Base-by-base conservation (phyloP, 495 filamentous ascomycete genomes). In the Hyphodiscus hymeniophilus region DNA sequence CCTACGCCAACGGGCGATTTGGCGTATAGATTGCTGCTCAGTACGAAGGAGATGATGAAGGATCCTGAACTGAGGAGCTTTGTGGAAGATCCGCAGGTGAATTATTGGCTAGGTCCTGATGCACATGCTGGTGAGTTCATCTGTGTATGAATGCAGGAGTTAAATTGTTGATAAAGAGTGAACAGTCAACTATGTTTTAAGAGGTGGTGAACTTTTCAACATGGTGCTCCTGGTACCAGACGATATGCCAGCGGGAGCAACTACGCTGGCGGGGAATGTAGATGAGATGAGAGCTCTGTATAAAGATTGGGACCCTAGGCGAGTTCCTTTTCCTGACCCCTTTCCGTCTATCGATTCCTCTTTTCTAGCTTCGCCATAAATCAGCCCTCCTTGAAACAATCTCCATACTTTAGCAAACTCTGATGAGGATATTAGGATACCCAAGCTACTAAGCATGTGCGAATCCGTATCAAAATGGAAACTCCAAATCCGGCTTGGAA, bases 191-290 rank as follows among this genome's bases (percentile, higher is more conserved):
- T 87, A 86, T 54, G 75, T 77, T 2, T 48, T 87, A 3, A 66
- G 75, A 5, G 75, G 73, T 1, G 81, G 82, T 0, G 56, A 72
- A 21, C 66, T 82, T 62, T 80, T 78, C 49, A 87, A 87, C 51
- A 74, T 87, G 47, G 83, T 86, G 0, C 60, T 87, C 2, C 55
- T 87, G 11, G 77, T 80, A 16, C 84, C 84, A 1, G 84, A 89
- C 56, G 76, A 82, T 53, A 64, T 87, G 42, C 81, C 80, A 0
- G 38, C 45, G 3, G 71, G 72, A 13, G 65, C 80, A 5, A 73
- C 71, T 16, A 77, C 68, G 5, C 59, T 73, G 32, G 62, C 70
- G 38, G 82, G 80, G 2, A 74, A 74, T 24, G 66, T 82, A 24
- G 75, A 79, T 26, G 82, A 87, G 62, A 85, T 88, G 82, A 61